Conservation (phyloP, 2,329 filamentous ascomycete species). For the Penicillium sp. region DNA sequence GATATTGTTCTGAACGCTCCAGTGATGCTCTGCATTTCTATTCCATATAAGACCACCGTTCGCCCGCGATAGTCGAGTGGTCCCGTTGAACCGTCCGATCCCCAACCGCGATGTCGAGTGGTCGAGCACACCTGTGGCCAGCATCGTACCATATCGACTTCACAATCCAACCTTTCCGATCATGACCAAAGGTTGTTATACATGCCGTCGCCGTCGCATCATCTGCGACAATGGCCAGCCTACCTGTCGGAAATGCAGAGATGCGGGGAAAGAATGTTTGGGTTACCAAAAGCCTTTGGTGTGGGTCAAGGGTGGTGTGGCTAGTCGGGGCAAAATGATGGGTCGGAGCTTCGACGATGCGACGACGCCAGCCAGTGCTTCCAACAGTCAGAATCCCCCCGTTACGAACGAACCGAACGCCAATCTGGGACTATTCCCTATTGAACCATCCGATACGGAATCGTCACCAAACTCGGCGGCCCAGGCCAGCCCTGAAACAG, state of each 20-base stretch:
- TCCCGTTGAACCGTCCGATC: conserved; percentile 2
- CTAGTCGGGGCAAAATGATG: conserved; percentile 52
- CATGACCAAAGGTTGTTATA: conserved; percentile 47
- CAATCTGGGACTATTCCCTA: conserved; percentile 9
- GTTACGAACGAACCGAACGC: background rate
- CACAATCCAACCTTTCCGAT: conserved; percentile 12
- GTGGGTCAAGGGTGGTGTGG: conserved; percentile 46
- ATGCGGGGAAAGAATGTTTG: conserved; percentile 45
- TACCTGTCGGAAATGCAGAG: conserved; percentile 44
- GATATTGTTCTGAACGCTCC: background rate
- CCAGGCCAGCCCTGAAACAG: conserved; percentile 17
- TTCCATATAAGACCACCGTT: background rate
- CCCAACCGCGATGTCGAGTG: conserved; percentile 25
- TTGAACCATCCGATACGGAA: conserved; percentile 12
- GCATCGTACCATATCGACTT: conserved; percentile 9
- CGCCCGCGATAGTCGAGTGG: conserved; percentile 15
- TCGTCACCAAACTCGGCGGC: conserved; percentile 16
- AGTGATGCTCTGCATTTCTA: background rate
- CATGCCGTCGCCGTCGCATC: conserved; percentile 46
- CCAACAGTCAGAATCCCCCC: background rate
- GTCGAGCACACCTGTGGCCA: conserved; percentile 16
- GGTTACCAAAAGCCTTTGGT: conserved; percentile 45
- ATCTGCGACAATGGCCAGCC: conserved; percentile 46
- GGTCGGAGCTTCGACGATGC: conserved; percentile 51
- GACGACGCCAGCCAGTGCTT: conserved; percentile 13